Evolutionary conservation across 768 basidiomycete genomes (phyloP).

Genomic region (Tylopilus vinaceipallidus): DNA sequence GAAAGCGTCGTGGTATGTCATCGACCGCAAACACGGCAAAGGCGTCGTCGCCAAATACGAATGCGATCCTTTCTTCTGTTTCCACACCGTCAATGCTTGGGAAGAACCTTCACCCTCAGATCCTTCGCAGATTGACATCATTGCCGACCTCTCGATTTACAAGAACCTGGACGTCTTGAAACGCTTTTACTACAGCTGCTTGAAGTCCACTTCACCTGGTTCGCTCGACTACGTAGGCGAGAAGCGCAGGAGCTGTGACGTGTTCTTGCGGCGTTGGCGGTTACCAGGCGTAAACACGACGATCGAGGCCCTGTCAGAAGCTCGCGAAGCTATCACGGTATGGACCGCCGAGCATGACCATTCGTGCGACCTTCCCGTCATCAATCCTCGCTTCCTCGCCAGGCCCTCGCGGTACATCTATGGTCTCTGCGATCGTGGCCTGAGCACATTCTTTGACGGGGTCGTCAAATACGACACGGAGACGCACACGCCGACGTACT

Average conservation of each 20-base stretch:
- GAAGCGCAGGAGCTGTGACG: conserved; percentile 13
- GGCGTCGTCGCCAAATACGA: conserved; percentile 39
- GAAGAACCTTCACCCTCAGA: conserved; percentile 27
- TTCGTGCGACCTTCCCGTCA: conserved; percentile 36
- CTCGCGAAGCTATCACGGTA: conserved; percentile 17
- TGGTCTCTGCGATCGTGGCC: conserved; percentile 26
- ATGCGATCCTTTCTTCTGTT: conserved; percentile 38
- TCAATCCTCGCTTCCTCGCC: conserved; percentile 32
- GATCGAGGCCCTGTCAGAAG: conserved; percentile 11
- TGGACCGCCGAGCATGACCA: conserved; percentile 26
- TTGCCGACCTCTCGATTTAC: conserved; percentile 38
- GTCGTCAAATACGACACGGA: conserved; percentile 37
- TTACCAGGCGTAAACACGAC: conserved; percentile 26
- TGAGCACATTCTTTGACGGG: conserved; percentile 34
- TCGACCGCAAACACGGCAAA: conserved; percentile 35
- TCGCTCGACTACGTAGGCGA: conserved; percentile 28
- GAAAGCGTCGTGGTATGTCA: conserved; percentile 36
- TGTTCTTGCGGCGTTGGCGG: conserved; percentile 32
- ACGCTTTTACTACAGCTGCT: conserved; percentile 29
- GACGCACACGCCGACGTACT: conserved; percentile 21
- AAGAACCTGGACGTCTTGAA: conserved; percentile 33
- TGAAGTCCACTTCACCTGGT: conserved; percentile 27
- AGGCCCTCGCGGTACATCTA: conserved; percentile 34
- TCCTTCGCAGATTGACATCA: conserved; percentile 28
- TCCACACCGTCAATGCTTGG: conserved; percentile 41